phyloP scores from a whole-genome alignment of 148 eudicot species.

The Nepenthes gracilis region DNA sequence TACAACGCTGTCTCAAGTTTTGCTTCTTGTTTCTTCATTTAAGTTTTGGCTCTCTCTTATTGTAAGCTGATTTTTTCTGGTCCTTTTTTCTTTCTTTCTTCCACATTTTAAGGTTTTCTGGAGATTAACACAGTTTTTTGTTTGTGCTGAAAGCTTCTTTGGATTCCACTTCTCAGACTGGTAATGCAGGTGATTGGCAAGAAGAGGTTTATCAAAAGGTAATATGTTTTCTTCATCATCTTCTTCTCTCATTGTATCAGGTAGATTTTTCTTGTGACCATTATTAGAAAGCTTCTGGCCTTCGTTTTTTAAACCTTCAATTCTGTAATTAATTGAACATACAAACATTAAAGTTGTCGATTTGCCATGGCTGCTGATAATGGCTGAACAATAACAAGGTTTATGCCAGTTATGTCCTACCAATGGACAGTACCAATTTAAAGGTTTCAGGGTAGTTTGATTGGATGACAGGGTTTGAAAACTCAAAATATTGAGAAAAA shows the following conservation, averaged over 20 bases:
- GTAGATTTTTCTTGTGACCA: neutral
- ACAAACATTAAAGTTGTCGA: no score
- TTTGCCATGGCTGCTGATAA: no score
- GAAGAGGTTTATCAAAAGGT: conserved; percentile 97
- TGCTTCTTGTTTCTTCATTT: neutral
- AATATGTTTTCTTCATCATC: conserved; percentile 1
- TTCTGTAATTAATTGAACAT: no score
- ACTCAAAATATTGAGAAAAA: no score
- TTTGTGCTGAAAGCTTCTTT: conserved; percentile 44
- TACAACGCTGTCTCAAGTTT: no score
- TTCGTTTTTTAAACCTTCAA: no score
- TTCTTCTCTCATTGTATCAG: neutral
- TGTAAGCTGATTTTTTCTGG: neutral
- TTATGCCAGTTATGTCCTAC: no score
- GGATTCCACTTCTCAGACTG: conserved; percentile 81
- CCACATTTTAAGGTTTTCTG: neutral
- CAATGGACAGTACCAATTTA: no score
- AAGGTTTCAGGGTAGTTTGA: no score
- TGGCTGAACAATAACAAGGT: no score
- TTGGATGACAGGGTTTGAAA: no score
- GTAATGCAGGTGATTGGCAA: conserved; percentile 71
- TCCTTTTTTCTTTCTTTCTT: neutral
- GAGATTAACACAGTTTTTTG: neutral
- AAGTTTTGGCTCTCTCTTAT: neutral
- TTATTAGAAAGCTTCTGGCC: neutral